phyloP scores from a whole-genome alignment of 177 flowering plant species.

The Tripterygium wilfordii region DNA sequence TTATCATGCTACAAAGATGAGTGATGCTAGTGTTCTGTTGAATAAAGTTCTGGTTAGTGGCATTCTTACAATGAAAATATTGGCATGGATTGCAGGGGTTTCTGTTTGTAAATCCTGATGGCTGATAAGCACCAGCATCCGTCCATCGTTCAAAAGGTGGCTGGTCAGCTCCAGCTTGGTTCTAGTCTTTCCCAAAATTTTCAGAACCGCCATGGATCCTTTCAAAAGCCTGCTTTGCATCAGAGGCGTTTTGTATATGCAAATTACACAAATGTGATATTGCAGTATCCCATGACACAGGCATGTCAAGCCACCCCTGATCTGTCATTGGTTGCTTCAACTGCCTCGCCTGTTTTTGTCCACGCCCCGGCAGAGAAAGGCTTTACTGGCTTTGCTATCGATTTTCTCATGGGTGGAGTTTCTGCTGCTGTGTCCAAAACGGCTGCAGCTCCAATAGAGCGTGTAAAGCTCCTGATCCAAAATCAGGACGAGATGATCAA shows the following conservation, averaged over 20 bases:
- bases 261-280: constrained; percentile 1
- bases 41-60: no score
- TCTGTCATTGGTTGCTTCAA: neutral
- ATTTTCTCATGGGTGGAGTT: constrained; percentile 13
- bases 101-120: no score
- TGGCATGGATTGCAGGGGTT: neutral
- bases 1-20: no score
- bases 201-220: neutral
- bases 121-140: constrained; percentile 1
- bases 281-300: constrained; percentile 2
- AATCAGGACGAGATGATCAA: constrained; percentile 10
- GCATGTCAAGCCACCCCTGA: constrained; percentile 1
- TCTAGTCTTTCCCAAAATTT: neutral
- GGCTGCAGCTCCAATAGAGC: constrained; percentile 7
- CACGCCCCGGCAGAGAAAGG: constrained; percentile 5
- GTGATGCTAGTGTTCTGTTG: no score
- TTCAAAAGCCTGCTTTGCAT: neutral
- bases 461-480: constrained; percentile 7
- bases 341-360: constrained; percentile 1
- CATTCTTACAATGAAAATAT: no score
- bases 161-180: neutral
- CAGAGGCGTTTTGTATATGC: constrained; percentile 5
- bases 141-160: neutral
- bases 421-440: constrained; percentile 9
- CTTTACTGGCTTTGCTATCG: neutral